phyloP scores from a whole-genome alignment of 2,329 filamentous ascomycete species.

The Hypomyces perniciosus region DNA sequence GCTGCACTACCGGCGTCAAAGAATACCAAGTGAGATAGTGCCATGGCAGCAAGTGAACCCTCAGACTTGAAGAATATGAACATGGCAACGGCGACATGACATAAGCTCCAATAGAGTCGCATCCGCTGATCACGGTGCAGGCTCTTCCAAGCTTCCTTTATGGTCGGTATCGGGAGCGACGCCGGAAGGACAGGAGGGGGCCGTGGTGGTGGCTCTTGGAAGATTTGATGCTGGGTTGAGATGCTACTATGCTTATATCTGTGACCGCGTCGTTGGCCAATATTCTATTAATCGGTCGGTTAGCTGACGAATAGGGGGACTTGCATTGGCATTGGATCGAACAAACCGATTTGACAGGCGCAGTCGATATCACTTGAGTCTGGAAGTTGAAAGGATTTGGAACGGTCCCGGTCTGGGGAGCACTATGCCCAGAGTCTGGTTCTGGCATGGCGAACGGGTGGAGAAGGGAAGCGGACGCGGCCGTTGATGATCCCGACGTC shows the following conservation, averaged over 20 bases:
- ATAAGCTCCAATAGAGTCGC: conserved; percentile 81
- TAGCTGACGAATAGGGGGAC: conserved; percentile 4
- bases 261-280: conserved; percentile 88
- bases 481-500: no score
- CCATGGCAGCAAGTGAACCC: conserved; percentile 84
- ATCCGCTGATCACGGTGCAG: conserved; percentile 84
- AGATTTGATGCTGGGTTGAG: conserved; percentile 83
- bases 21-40: conserved; percentile 85
- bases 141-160: conserved; percentile 79
- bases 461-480: conserved; percentile 1
- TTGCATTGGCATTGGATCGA: background rate
- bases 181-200: conserved; percentile 85
- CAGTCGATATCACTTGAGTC: conserved; percentile 69
- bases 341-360: conserved; percentile 70
- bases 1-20: conserved; percentile 92
- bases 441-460: conserved; percentile 23
- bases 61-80: conserved; percentile 82
- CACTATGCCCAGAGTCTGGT: conserved; percentile 13
- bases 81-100: conserved; percentile 75
- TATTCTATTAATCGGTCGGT: conserved; percentile 49
- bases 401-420: conserved; percentile 20
- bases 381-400: conserved; percentile 91
- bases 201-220: conserved; percentile 81
- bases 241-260: conserved; percentile 97
- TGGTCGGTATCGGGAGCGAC: conserved; percentile 84